Evolutionary conservation across 2,329 filamentous ascomycete genomes (phyloP), one percentile per base, ranked within the genome.

Genomic region (Falciphora oryzae): DNA sequence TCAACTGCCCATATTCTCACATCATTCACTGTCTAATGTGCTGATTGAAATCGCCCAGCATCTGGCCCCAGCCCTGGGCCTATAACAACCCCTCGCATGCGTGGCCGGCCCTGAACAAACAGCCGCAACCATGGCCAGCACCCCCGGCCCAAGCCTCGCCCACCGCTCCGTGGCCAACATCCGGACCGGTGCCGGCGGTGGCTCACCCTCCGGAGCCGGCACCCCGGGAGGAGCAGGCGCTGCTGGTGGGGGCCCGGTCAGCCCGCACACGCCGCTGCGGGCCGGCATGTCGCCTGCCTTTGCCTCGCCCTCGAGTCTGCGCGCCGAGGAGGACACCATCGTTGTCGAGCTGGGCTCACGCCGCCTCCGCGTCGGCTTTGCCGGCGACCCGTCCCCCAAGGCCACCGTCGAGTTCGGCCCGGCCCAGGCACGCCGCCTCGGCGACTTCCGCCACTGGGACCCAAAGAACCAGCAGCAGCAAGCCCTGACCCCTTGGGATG

Each of bases 271-370:
- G 11, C 88, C 86, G 65, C 74, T 83, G 68, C 79, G 84, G 67
- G 44, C 44, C 44, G 22, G 79, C 71, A 76, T 85, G 70, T 73
- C 87, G 38, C 78, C 85, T 61, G 75, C 80, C 38, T 85, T 87
- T 72, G 81, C 86, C 69, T 84, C 85, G 59, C 80, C 86, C 68
- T 84, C 86, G 66, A 76, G 86, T 71, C 75, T 90, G 69, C 81
- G 88, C 71, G 79, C 89, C 71, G 93, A 97, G 71, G 95, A 99
- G 72, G 95, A 97, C 69, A 81, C 89, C 8, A 77, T 97, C 6
- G 84, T 99, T 57, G 81, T 97, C 63, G 93, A 98, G 74, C 75
- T 98, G 50, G 93, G 93, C 1, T 85, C 91, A 13, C 86, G 94
- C 28, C 89, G 87, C 75, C 75, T 98, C 31, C 87, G 90, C 59